Percentiles rank a stretch among this genome's conserved stretches.
Conservation (phyloP, 2,329 filamentous ascomycete species). For the Hypomyces rosellus region DNA sequence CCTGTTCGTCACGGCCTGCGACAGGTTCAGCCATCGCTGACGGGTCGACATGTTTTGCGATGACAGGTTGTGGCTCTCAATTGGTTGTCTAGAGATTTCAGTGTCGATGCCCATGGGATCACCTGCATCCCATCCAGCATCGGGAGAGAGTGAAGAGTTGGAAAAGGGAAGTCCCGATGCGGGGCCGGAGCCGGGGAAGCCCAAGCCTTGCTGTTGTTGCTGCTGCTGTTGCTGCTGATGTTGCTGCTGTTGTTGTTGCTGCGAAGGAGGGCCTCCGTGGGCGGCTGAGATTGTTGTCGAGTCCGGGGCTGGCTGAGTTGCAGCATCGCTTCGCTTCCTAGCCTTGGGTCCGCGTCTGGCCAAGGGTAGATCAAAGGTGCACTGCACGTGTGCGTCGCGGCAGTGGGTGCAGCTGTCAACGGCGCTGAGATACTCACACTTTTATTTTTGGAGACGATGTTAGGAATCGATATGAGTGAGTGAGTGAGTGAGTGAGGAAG, state of each 20-base stretch:
- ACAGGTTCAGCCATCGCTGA: slow-evolving; percentile 25
- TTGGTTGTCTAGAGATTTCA: slow-evolving; percentile 5
- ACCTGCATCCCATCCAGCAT: slow-evolving; percentile 7
- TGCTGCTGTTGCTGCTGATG: neutral
- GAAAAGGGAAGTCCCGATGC: slow-evolving; percentile 6
- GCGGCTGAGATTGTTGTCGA: slow-evolving; percentile 7
- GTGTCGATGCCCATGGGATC: slow-evolving; percentile 9
- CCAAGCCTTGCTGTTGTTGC: neutral
- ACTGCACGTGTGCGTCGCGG: slow-evolving; percentile 24
- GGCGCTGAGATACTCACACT: slow-evolving; percentile 24
- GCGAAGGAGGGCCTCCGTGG: slow-evolving; percentile 2
- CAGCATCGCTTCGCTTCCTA: slow-evolving; percentile 16
- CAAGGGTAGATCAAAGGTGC: slow-evolving; percentile 33
- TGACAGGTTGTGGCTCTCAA: slow-evolving; percentile 4
- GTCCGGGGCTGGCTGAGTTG: slow-evolving; percentile 13
- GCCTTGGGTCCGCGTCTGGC: slow-evolving; percentile 33
- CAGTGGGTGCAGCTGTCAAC: slow-evolving; percentile 26
- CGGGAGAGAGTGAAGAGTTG: slow-evolving; percentile 9
- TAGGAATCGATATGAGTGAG: slow-evolving; percentile 4
- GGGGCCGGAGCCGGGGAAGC: slow-evolving; percentile 6
- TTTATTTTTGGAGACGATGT: neutral
- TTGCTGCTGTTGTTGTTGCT: neutral
- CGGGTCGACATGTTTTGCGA: slow-evolving; percentile 16
- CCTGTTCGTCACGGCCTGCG: slow-evolving; percentile 18
- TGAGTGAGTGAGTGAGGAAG: neutral